Evolutionary conservation across 2,329 filamentous ascomycete genomes (phyloP), one percentile per base, ranked within the genome.

Genomic region (Nigrospora sphaerica): DNA sequence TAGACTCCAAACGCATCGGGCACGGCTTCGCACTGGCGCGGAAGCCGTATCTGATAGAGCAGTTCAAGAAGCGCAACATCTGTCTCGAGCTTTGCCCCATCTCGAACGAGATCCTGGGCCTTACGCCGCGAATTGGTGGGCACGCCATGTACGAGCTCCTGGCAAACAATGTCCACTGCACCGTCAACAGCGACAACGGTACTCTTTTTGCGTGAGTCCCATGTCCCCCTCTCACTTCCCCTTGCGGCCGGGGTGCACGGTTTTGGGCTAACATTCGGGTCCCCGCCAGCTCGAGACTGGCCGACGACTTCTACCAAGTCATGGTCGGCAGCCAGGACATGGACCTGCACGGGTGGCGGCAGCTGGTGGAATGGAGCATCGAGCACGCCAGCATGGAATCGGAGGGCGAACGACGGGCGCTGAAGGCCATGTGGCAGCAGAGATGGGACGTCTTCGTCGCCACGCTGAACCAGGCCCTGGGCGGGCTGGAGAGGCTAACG

Each of bases 71-170:
- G 48, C 69, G 70, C n/a, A 70, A 73, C 11, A 77, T 89, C 32
- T 87, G 84, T 53, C 71, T 90, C n/a, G 86, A 90, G 66, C 68
- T 86, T 1, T 89, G 86, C 54, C 86, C 85, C 0, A 88, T 88
- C 42, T 88, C 84, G 1, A 90, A 89, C 57, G 86, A 90, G 68
- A 70, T 89, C 0, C 66, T 89, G 16, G 84, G 86, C 32, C 71
- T 90, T 16, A 86, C 83, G 43, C 75, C 81, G 10, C 74, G 78
- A 39, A 74, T 82, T 47, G 74, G 75, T 34, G 81, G 84, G 12
- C 86, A 89, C 56, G 67, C 81, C 14, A 78, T 85, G 60, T 86
- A 87, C 35, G 71, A 74, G 50, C 67, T 90, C 19, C 69, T 89
- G 46, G 84, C 84, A n/a, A 81, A 85, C 45, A 80, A 84, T 34